These are phyloP conservation scores for Aphanomyces stellatus DNA, from an alignment of 352 stramenopile species.

Conservation along the genomic window DNA sequence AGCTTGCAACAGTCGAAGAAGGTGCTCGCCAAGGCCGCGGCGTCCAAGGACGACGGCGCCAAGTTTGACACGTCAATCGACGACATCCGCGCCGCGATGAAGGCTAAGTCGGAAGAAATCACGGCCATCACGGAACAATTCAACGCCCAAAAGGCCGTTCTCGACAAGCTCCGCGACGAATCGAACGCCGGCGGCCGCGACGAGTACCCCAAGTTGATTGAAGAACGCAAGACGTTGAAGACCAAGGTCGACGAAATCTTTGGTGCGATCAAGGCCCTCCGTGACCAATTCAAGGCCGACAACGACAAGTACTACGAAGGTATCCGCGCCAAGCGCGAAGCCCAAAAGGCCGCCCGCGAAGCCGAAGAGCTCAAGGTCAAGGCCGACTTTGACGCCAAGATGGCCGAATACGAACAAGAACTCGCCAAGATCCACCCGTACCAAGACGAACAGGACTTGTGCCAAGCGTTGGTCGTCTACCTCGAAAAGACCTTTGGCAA, in stretches of 20 bases:
- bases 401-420: constrained; percentile 94
- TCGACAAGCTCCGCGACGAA: constrained; percentile 86
- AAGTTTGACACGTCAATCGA: constrained; percentile 74
- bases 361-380: constrained; percentile 67
- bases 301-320: constrained; percentile 94
- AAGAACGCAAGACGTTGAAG: constrained; percentile 86
- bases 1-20: constrained; percentile 84
- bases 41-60: constrained; percentile 78
- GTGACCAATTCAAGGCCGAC: constrained; percentile 83
- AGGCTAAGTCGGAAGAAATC: constrained; percentile 93
- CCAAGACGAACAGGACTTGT: constrained; percentile 94
- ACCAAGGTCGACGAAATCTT: constrained; percentile 88
- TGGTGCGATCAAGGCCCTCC: constrained; percentile 75
- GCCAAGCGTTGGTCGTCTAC: constrained; percentile 90
- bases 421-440: constrained; percentile 94
- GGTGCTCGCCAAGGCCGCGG: constrained; percentile 70
- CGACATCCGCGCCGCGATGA: constrained; percentile 55
- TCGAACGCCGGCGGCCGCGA: constrained; percentile 87
- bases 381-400: constrained; percentile 89
- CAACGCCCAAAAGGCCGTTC: constrained; percentile 69
- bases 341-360: constrained; percentile 76
- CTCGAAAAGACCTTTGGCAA: constrained; percentile 88
- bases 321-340: constrained; percentile 77
- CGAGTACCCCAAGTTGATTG: constrained; percentile 69
- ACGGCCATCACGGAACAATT: constrained; percentile 90